Conservation (phyloP, 495 filamentous ascomycete genomes). For the Xylaria cubensis region DNA sequence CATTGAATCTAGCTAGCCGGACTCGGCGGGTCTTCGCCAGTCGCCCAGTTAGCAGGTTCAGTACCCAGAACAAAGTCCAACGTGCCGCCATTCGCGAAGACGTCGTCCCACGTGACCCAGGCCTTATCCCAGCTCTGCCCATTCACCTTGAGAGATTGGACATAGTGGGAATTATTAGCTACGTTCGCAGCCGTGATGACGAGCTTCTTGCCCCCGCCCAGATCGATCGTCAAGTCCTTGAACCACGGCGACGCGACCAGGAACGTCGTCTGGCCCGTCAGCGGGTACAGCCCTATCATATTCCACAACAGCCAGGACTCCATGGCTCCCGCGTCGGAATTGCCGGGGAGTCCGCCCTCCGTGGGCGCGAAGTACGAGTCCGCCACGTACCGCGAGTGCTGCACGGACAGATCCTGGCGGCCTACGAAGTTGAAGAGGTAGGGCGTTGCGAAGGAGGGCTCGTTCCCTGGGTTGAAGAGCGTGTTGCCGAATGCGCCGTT, state of each 20-base stretch:
- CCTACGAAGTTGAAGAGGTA: slow-evolving; percentile 75
- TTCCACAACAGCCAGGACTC: slow-evolving; percentile 73
- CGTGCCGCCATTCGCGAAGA: slow-evolving; percentile 67
- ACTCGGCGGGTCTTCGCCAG: slow-evolving; percentile 63
- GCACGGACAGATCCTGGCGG: slow-evolving; percentile 64
- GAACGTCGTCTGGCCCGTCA: slow-evolving; percentile 70
- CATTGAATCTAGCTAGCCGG: slow-evolving; percentile 41
- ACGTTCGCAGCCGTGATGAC: slow-evolving; percentile 61
- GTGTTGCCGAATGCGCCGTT: slow-evolving; percentile 57
- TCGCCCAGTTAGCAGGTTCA: slow-evolving; percentile 61
- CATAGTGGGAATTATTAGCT: slow-evolving; percentile 56
- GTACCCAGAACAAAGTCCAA: slow-evolving; percentile 68
- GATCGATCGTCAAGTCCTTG: slow-evolving; percentile 60
- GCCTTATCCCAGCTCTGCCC: slow-evolving; percentile 59
- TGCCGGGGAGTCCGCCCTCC: slow-evolving; percentile 65
- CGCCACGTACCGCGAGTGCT: slow-evolving; percentile 59
- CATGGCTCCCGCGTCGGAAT: slow-evolving; percentile 75
- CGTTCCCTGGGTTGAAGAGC: slow-evolving; percentile 73
- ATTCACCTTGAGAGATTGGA: slow-evolving; percentile 61
- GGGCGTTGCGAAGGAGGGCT: slow-evolving; percentile 71
- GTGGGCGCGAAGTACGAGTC: slow-evolving; percentile 61
- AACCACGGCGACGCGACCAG: slow-evolving; percentile 71
- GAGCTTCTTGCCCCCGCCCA: slow-evolving; percentile 59
- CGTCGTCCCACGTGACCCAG: slow-evolving; percentile 69
- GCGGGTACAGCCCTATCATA: slow-evolving; percentile 73